Evolutionary conservation across 768 basidiomycete species (phyloP), one percentile per base, ranked within the genome.

Genomic region (Tylopilus vinaceipallidus): DNA sequence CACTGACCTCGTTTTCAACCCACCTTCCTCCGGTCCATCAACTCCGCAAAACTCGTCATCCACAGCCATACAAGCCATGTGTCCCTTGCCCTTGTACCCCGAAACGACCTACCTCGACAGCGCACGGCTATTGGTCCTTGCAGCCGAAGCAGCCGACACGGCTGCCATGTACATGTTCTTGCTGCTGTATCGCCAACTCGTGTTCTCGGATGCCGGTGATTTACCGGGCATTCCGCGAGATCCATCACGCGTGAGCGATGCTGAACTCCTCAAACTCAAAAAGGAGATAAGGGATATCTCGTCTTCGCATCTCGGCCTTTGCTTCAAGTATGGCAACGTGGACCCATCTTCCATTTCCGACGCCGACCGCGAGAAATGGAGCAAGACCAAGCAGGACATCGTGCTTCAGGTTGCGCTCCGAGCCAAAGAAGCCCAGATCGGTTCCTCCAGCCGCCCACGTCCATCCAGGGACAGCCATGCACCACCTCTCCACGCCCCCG

Each of bases 41-140:
- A 57, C 62, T 47, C 62, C 49, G 48, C 69, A 44, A 45, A 67
- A 47, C 47, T 64, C 64, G 47, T 58, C 60, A 38, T 58, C 61
- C 41, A 45, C 64, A 10, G 67, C 75, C 11, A 66, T 65, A 50
- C 68, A 50, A 57, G 48, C 53, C 58, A 51, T 63, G 46, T 63
- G 65, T 19, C 65, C 71, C 39, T 66, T 75, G 29, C 70, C 76
- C 46, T 68, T 69, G 32, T 83, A 77, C 68, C 90, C 86, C 6
- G 92, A 94, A 71, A 91, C 90, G 4, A 73, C 84, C 4, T 88
- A 88, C 65, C 82, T 95, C 45, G 91, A 94, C 71, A 80, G 77
- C 50, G 71, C 79, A 36, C 87, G 91, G 24, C 72, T 94, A 11
- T 66, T 76, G 22, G 74, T 75, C 20, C 77, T 92, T 53, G 79